Evolutionary conservation across 352 stramenopile genomes (phyloP).

Genomic region (Pythium pyrilobum): DNA sequence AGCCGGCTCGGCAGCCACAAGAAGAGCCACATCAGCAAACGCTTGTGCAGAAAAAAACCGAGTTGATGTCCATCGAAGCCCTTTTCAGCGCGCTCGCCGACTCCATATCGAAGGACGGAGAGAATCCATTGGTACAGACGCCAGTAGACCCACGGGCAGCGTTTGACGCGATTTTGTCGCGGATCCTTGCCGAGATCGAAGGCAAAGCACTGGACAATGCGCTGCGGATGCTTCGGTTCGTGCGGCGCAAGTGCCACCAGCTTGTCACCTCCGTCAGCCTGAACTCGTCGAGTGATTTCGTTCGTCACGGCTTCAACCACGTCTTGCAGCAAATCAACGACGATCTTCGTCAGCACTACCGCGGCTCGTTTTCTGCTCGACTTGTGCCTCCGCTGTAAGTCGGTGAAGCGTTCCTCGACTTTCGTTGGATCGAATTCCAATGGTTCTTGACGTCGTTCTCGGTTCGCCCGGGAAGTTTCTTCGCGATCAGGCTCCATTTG

Average conservation of each 20-base stretch:
- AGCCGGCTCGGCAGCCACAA: background rate
- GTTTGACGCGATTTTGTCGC: constrained; percentile 74
- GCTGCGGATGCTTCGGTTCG: constrained; percentile 64
- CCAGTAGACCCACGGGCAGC: background rate
- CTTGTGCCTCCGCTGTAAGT: constrained; percentile 41
- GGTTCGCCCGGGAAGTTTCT: constrained; percentile 38
- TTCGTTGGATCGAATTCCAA: constrained; percentile 31
- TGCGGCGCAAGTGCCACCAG: constrained; percentile 52
- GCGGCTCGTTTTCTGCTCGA: constrained; percentile 28
- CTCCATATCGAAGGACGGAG: background rate
- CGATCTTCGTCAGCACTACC: constrained; percentile 47
- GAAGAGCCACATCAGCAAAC: background rate
- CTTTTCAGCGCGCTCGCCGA: constrained; percentile 34
- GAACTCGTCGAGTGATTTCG: background rate
- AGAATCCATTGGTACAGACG: background rate
- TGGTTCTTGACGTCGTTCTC: constrained; percentile 72
- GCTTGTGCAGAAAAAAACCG: background rate
- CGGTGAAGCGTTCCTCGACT: background rate
- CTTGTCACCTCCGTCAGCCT: background rate
- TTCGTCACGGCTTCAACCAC: constrained; percentile 44
- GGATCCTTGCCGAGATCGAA: constrained; percentile 70
- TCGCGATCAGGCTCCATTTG: constrained; percentile 44
- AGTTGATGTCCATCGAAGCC: constrained; percentile 48
- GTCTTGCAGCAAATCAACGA: constrained; percentile 55
- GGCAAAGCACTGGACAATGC: constrained; percentile 42